Conservation (phyloP, 768 basidiomycete species). For the Lactarius akahatsu region DNA sequence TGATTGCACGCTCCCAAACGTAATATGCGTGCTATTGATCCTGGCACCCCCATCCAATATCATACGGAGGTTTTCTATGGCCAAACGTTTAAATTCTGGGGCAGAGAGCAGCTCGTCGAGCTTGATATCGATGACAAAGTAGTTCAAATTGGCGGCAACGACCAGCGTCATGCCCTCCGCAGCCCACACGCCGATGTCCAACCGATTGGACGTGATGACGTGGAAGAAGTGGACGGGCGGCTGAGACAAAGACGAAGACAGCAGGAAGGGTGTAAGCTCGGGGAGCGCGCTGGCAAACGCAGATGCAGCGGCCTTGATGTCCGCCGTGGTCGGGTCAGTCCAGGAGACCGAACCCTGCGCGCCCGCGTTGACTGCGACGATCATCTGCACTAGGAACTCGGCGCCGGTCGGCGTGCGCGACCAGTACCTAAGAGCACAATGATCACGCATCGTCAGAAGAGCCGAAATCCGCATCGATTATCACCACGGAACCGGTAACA, state of each 20-base stretch:
- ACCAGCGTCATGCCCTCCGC: constrained; percentile 6
- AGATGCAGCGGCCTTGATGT: constrained; percentile 41
- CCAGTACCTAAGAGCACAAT: constrained; percentile 50
- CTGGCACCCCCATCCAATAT: constrained; percentile 13
- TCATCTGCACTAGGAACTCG: constrained; percentile 65
- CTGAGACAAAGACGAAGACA: constrained; percentile 12
- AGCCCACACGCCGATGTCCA: constrained; percentile 25
- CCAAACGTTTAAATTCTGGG: neutral
- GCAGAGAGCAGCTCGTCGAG: constrained; percentile 3
- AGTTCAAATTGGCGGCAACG: constrained; percentile 24
- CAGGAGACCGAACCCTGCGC: constrained; percentile 49
- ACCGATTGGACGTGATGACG: constrained; percentile 7
- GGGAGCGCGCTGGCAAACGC: constrained; percentile 37
- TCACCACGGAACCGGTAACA: neutral
- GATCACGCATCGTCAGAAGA: neutral
- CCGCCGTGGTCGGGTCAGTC: constrained; percentile 43
- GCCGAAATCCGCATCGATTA: neutral
- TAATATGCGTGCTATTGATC: neutral
- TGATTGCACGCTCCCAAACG: constrained; percentile 7
- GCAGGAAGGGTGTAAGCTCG: constrained; percentile 12
- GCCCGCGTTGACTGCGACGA: constrained; percentile 71
- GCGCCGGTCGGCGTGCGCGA: constrained; percentile 60
- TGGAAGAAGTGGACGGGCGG: constrained; percentile 15
- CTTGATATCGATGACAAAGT: neutral
- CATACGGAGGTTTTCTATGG: neutral